Conservation (phyloP, 140 eudicot species). For the Flaveria floridana region DNA sequence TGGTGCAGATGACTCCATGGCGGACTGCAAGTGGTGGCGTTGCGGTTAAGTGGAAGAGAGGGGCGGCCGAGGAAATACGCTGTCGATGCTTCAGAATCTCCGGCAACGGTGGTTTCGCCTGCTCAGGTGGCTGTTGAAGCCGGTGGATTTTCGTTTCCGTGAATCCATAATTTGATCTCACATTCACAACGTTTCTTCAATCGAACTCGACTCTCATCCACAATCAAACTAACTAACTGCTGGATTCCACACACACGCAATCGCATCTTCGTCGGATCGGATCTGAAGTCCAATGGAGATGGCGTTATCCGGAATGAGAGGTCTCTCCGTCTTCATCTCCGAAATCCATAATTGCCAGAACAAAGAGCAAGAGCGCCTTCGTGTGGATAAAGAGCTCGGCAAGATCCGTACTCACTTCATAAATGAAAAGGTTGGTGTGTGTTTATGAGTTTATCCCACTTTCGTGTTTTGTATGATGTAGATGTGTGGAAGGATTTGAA, state of each 20-base stretch:
- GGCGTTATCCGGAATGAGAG: conserved; percentile 98
- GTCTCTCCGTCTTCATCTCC: conserved; percentile 88
- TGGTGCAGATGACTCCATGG: too few species aligned
- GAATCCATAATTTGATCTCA: background rate
- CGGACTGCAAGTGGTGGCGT: too few species aligned
- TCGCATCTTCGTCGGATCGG: conserved; percentile 55
- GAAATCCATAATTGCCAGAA: conserved; percentile 94
- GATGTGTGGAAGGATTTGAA: background rate
- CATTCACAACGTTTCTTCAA: conserved; percentile 20
- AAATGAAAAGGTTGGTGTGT: conserved; percentile 61
- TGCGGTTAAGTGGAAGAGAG: too few species aligned
- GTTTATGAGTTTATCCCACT: background rate
- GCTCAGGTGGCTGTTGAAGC: too few species aligned
- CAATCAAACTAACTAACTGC: conserved; percentile 25
- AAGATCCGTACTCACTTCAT: conserved; percentile 82
- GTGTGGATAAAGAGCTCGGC: conserved; percentile 97
- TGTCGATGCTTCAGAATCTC: too few species aligned
- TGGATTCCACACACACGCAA: conserved; percentile 40
- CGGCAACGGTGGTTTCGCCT: too few species aligned
- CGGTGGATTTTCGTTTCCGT: too few species aligned
- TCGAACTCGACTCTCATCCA: conserved; percentile 32
- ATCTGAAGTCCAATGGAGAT: conserved; percentile 40
- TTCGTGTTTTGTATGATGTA: background rate
- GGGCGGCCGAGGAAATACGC: too few species aligned
- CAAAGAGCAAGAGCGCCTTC: conserved; percentile 89